Evolutionary conservation across 2,329 filamentous ascomycete genomes (phyloP).

Genomic region (Alternaria arbusti): DNA sequence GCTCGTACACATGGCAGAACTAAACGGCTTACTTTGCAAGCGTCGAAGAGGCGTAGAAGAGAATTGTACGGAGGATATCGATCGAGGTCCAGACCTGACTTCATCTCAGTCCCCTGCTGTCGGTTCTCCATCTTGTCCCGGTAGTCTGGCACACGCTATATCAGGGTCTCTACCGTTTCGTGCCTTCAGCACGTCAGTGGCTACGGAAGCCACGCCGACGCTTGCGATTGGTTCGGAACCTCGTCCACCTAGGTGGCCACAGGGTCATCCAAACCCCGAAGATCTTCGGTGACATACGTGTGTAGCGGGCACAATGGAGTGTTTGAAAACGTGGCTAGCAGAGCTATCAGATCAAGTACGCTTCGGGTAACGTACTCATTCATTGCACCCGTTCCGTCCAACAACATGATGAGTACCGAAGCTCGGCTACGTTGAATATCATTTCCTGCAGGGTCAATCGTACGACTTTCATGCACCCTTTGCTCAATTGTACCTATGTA

Average conservation of each 20-base stretch:
- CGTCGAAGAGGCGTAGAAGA: background rate
- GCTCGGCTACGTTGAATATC: background rate
- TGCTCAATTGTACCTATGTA: background rate
- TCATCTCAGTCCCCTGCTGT: background rate
- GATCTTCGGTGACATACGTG: slow-evolving; percentile 7
- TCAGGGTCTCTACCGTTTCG: slow-evolving; percentile 9
- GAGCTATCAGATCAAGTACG: background rate
- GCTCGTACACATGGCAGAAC: background rate
- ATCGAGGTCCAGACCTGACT: slow-evolving; percentile 7
- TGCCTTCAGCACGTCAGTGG: background rate
- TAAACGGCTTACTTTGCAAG: background rate
- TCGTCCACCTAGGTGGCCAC: background rate
- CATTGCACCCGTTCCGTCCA: background rate
- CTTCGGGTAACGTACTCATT: background rate
- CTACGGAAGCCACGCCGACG: background rate
- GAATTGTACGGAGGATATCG: slow-evolving; percentile 4
- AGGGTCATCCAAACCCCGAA: slow-evolving; percentile 7
- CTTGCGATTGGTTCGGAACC: background rate
- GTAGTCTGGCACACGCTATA: slow-evolving; percentile 1
- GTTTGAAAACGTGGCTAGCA: background rate
- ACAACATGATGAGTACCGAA: background rate
- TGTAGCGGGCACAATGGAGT: background rate
- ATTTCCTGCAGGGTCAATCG: background rate
- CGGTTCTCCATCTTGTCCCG: slow-evolving; percentile 2
- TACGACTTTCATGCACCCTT: background rate